phyloP scores from a whole-genome alignment of 2,329 filamentous ascomycete species.

The Ophiostoma novo-ulmi region DNA sequence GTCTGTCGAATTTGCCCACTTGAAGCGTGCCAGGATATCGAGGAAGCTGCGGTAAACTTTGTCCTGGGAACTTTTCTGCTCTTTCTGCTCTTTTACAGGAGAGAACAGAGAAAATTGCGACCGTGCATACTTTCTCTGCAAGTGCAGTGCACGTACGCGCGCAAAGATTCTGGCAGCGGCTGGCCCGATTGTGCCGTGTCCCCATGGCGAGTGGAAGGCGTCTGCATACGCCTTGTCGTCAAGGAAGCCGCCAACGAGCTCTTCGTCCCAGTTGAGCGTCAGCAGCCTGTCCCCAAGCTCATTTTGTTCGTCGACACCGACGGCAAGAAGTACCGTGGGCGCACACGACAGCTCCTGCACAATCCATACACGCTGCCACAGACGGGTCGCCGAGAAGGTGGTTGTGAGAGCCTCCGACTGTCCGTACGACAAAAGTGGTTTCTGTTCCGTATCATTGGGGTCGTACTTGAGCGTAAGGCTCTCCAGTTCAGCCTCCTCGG shows the following conservation, averaged over 20 bases:
- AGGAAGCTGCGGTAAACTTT: not conserved
- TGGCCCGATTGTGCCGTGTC: not conserved
- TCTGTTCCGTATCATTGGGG: not conserved
- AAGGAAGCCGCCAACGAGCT: slow-evolving; percentile 24
- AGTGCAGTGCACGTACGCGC: not conserved
- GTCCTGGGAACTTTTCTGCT: not conserved
- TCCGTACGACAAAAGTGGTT: not conserved
- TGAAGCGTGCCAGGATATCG: slow-evolving; percentile 6
- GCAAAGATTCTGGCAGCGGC: not conserved
- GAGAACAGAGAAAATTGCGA: not conserved
- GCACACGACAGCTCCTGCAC: slow-evolving; percentile 26
- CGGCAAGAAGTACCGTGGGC: slow-evolving; percentile 16
- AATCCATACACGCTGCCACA: slow-evolving; percentile 26
- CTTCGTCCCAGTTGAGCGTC: slow-evolving; percentile 21
- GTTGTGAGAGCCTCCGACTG: not conserved
- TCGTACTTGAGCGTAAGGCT: not conserved
- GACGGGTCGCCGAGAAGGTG: not conserved
- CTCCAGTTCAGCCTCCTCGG: not conserved
- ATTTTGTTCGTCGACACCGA: not conserved
- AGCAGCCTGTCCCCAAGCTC: not conserved
- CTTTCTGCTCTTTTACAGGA: not conserved
- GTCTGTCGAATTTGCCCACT: slow-evolving; percentile 18
- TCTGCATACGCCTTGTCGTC: slow-evolving; percentile 2
- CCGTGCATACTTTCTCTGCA: slow-evolving; percentile 5
- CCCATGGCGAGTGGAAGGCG: not conserved